These are phyloP conservation scores for Leccinum broughii DNA, from an alignment of 768 basidiomycete genomes.

Conservation along the genomic window DNA sequence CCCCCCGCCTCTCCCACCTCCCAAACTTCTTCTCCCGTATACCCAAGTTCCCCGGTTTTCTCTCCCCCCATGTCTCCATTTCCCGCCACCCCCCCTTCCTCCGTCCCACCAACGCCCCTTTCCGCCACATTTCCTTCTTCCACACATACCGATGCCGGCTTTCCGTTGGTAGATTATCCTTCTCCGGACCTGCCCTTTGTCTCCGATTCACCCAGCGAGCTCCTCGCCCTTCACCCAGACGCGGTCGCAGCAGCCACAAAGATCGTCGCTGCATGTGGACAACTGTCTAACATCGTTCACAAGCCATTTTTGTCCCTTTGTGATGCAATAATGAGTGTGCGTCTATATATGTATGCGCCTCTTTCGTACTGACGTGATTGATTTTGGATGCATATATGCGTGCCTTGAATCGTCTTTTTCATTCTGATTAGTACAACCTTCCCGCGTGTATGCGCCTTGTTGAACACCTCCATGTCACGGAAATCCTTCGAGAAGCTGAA, in stretches of 20 bases:
- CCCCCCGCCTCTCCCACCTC: slow-evolving; percentile 18
- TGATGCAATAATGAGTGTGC: slow-evolving; percentile 69
- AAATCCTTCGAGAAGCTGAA: slow-evolving; percentile 68
- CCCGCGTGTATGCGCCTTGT: slow-evolving; percentile 73
- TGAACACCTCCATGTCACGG: slow-evolving; percentile 69
- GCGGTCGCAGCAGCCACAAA: slow-evolving; percentile 60
- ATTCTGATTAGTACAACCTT: slow-evolving; percentile 57
- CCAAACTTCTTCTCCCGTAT: slow-evolving; percentile 19
- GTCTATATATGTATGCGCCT: slow-evolving; percentile 25
- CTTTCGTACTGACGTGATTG: slow-evolving; percentile 1
- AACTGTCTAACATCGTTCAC: slow-evolving; percentile 64
- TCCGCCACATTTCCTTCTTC: slow-evolving; percentile 27
- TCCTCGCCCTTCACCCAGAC: slow-evolving; percentile 57
- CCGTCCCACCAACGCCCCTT: slow-evolving; percentile 33
- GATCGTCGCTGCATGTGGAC: slow-evolving; percentile 70
- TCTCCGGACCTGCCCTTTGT: slow-evolving; percentile 51
- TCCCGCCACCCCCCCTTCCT: slow-evolving; percentile 27
- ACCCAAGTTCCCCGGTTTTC: slow-evolving; percentile 32
- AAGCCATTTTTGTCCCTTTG: slow-evolving; percentile 70
- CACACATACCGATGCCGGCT: not conserved
- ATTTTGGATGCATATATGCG: slow-evolving; percentile 18
- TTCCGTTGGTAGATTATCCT: slow-evolving; percentile 48
- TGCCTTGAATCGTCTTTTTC: not conserved
- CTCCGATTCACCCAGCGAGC: slow-evolving; percentile 49
- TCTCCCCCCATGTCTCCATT: slow-evolving; percentile 29